Percentiles rank a stretch among this genome's conserved stretches.
Evolutionary conservation across 768 basidiomycete genomes (phyloP).

Genomic region (Lyophyllum atratum): DNA sequence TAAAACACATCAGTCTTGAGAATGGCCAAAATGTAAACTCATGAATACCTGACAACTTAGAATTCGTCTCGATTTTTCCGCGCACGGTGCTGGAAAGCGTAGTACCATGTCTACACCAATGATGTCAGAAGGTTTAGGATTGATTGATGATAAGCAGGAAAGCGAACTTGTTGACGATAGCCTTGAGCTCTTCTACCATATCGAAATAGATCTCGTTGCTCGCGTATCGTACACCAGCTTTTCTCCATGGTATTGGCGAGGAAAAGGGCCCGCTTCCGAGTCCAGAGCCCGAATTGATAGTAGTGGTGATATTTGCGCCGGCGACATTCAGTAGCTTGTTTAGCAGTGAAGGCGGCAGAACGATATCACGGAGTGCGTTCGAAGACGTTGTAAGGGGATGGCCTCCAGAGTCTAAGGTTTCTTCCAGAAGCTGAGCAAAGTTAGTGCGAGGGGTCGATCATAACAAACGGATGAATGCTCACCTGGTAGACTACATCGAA

Average conservation of each 20-base stretch:
- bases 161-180: constrained; percentile 73
- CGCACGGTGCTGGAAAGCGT: constrained; percentile 67
- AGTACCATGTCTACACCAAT: constrained; percentile 58
- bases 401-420: constrained; percentile 92
- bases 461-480: not conserved
- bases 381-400: constrained; percentile 90
- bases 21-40: not conserved
- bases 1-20: not conserved
- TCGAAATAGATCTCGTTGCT: constrained; percentile 96
- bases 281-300: constrained; percentile 47
- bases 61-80: constrained; percentile 79
- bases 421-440: constrained; percentile 75
- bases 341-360: constrained; percentile 87
- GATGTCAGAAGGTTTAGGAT: constrained; percentile 2
- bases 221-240: constrained; percentile 77
- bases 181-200: constrained; percentile 78
- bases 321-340: constrained; percentile 64
- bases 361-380: constrained; percentile 90
- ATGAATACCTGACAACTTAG: constrained; percentile 68
- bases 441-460: constrained; percentile 6
- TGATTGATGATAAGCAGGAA: not conserved
- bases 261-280: constrained; percentile 63
- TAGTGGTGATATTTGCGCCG: constrained; percentile 49
- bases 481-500: constrained; percentile 97
- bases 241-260: constrained; percentile 93